Percentiles rank a stretch among this genome's conserved stretches.
phyloP scores from a whole-genome alignment of 2,329 filamentous ascomycete genomes.

The Talaromyces atroroseus region DNA sequence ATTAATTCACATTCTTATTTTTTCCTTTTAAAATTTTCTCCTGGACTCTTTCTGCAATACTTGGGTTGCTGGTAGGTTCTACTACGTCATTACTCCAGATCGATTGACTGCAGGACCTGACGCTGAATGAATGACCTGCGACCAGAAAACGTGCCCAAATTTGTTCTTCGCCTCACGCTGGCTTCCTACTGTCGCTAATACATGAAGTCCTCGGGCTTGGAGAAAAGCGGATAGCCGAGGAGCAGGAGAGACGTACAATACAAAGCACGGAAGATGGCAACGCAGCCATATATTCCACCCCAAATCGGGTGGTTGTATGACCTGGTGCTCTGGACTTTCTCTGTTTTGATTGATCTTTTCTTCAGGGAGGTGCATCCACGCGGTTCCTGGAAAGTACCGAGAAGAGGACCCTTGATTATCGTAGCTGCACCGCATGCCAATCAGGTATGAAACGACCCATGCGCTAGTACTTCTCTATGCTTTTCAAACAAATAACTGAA shows the following conservation, averaged over 20 bases:
- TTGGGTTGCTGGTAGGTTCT: background rate
- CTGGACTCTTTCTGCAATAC: background rate
- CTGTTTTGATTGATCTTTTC: constrained; percentile 84
- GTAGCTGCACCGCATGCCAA: constrained; percentile 97
- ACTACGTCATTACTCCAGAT: constrained; percentile 14
- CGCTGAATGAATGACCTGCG: background rate
- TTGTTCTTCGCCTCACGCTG: background rate
- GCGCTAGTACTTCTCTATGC: background rate
- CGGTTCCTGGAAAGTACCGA: constrained; percentile 90
- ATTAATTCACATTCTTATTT: background rate
- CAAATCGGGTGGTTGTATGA: constrained; percentile 49
- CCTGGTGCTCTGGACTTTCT: constrained; percentile 46
- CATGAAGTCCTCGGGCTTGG: background rate
- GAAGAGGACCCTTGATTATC: constrained; percentile 82
- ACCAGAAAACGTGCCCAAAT: background rate
- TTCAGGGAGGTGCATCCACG: constrained; percentile 96
- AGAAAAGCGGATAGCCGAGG: background rate
- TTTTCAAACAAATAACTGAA: constrained; percentile 12
- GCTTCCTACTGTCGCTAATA: background rate
- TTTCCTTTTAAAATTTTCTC: background rate
- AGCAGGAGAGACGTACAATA: background rate
- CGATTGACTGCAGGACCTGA: background rate
- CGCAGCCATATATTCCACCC: constrained; percentile 35
- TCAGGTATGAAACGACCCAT: constrained; percentile 54
- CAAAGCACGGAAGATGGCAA: constrained; percentile 15